Base-by-base conservation (phyloP, 2,329 filamentous ascomycete genomes). In the Claviceps sp. region DNA sequence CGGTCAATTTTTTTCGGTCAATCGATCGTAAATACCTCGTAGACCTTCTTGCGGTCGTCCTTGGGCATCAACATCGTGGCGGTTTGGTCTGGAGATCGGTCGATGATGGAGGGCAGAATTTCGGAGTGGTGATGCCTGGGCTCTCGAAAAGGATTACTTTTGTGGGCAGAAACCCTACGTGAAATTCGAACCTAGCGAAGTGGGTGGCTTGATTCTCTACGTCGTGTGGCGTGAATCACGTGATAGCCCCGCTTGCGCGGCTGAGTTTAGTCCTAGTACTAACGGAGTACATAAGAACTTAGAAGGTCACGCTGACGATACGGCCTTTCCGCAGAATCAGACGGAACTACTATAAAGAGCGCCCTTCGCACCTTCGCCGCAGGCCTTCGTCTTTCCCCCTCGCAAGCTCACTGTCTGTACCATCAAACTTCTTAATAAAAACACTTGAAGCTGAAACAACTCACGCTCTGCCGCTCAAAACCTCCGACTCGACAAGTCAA, bases 41-140 rank as follows among this genome's bases (percentile, higher is more conserved):
- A 93, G 79, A 98, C 97, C 86, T 89, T 89, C 88, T 98, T 98
- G 81, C 94, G 90, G 81, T 98, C 93, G 76, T 89, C 87, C 86
- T 97, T 97, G 74, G 93, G 93, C 76, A 98, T 98, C 81, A 98
- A 86, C 93, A 82, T 82, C 86, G 90, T 79, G 72, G 71, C 73
- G 73, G 72, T 74, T 71, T 65, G 63, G 61, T 69, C 66, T 62
- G 65, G 63, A 63, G 60, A 68, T 70, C 72, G 60, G 69, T 70
- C 72, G 74, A 79, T 75, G 74, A 74, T 75, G 68, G 67, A 65
- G 64, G 67, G 65, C 64, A 66, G 67, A 61, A 69, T 64, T 63
- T 63, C 60, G 61, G 59, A 60, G 59, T 58, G 60, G 60, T 52
- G 44, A 59, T 64, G 62, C 61, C 60, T 64, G 64, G 61, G 62